Evolutionary conservation across 805 yeast genomes (phyloP).

Genomic region (Gaillardinia entomophila): DNA sequence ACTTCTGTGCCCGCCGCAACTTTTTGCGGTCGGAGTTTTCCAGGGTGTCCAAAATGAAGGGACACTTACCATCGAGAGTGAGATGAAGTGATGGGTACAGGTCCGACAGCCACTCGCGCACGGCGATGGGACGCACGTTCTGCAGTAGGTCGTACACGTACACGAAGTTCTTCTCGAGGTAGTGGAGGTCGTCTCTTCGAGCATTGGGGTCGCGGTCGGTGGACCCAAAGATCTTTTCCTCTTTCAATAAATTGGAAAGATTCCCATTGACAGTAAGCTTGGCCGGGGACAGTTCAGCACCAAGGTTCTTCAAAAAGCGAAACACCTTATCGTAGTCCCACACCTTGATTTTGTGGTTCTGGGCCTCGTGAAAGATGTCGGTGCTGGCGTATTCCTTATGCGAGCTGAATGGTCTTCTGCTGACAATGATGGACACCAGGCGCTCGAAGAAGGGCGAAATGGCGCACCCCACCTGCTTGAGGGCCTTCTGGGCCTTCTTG

Average conservation of each 20-base stretch:
- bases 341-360: conserved; percentile 59
- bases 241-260: conserved; percentile 54
- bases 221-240: conserved; percentile 83
- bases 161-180: conserved; percentile 65
- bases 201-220: conserved; percentile 86
- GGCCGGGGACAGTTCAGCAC: too few species aligned
- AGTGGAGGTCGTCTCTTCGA: conserved; percentile 75
- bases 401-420: conserved; percentile 49
- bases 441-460: conserved; percentile 46
- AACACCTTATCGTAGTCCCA: conserved; percentile 86
- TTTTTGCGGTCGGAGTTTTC: conserved; percentile 37
- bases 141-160: conserved; percentile 79
- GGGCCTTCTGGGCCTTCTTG: conserved; percentile 38
- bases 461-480: conserved; percentile 44
- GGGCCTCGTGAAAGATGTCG: conserved; percentile 67
- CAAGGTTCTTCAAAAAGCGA: conserved; percentile 66
- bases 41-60: conserved; percentile 63
- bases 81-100: conserved; percentile 51
- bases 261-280: conserved; percentile 12
- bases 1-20: conserved; percentile 32
- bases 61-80: conserved; percentile 72
- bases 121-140: conserved; percentile 71
- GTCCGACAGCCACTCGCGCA: conserved; percentile 69
- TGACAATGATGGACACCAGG: conserved; percentile 68
- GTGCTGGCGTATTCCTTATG: conserved; percentile 36